A percentile compares a stretch with the other conserved stretches of the same genome.
Conservation (phyloP, 768 basidiomycete genomes). For the Suillus luteus region DNA sequence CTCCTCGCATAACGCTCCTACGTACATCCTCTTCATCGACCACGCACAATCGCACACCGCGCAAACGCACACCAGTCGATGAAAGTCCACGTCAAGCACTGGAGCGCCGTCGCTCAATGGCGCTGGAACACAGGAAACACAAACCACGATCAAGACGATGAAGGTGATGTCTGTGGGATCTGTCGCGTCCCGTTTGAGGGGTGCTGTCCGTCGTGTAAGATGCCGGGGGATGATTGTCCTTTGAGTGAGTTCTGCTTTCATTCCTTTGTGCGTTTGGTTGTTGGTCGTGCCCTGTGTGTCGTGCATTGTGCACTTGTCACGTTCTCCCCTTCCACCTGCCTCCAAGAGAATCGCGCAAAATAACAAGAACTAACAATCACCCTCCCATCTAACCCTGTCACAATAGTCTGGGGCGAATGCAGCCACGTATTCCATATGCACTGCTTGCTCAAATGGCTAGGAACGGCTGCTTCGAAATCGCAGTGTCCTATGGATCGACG, state of each 20-base stretch:
- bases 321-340: neutral
- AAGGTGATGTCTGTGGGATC: constrained; percentile 79
- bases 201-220: constrained; percentile 93
- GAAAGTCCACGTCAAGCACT: constrained; percentile 83
- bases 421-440: constrained; percentile 99
- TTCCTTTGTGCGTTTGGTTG: neutral
- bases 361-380: neutral
- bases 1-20: neutral
- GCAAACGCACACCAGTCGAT: constrained; percentile 38
- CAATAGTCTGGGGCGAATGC: constrained; percentile 94
- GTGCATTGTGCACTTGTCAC: constrained; percentile 5
- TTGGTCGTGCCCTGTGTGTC: constrained; percentile 12
- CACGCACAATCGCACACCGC: neutral
- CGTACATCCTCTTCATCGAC: neutral
- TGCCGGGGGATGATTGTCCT: constrained; percentile 95
- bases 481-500: constrained; percentile 99
- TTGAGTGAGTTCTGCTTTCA: constrained; percentile 57
- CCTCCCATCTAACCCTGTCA: neutral
- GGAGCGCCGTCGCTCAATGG: constrained; percentile 91
- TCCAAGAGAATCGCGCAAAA: constrained; percentile 1
- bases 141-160: constrained; percentile 39
- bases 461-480: constrained; percentile 84
- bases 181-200: constrained; percentile 92
- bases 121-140: constrained; percentile 65
- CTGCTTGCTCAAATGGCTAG: constrained; percentile 95